Evolutionary conservation across 164 flowering plant genomes (phyloP).

Genomic region (Vitis rotundifolia): DNA sequence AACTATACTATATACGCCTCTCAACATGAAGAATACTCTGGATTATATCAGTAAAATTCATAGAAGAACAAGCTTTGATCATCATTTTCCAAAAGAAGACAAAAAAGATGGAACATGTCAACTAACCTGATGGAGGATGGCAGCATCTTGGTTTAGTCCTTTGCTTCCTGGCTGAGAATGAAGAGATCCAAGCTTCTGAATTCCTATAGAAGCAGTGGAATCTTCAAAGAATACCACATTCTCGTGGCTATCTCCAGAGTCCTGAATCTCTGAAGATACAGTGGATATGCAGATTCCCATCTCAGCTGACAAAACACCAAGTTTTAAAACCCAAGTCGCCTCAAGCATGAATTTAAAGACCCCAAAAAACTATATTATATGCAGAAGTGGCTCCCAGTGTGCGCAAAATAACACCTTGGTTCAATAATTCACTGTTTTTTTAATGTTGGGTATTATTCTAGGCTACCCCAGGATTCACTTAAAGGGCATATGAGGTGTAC

Average conservation of each 20-base stretch:
- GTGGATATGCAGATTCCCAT: conserved; percentile 78
- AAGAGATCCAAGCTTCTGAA: conserved; percentile 40
- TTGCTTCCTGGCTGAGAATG: conserved; percentile 64
- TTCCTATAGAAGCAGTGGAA: conserved; percentile 6
- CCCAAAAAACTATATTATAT: conserved; percentile 4
- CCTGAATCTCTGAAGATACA: conserved; percentile 52
- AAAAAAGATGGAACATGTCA: background rate
- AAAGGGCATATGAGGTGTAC: conserved; percentile 37
- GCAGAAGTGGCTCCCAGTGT: conserved; percentile 22
- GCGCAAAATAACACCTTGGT: conserved; percentile 17
- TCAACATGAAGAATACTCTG: too few species aligned
- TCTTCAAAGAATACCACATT: conserved; percentile 30
- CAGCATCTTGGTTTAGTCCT: conserved; percentile 80
- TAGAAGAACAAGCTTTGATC: too few species aligned
- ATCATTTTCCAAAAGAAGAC: background rate
- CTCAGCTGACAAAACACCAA: background rate
- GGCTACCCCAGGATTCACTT: conserved; percentile 46
- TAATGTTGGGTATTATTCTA: conserved; percentile 13
- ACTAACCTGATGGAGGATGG: conserved; percentile 61
- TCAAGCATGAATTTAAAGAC: conserved; percentile 8
- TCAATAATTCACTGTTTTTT: conserved; percentile 29
- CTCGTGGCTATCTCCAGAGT: conserved; percentile 30
- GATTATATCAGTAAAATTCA: too few species aligned
- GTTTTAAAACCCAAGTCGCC: conserved; percentile 5
- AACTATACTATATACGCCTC: background rate